Evolutionary conservation across 1,284 basidiomycete genomes (phyloP).

Genomic region (Fomitopsis betulina): DNA sequence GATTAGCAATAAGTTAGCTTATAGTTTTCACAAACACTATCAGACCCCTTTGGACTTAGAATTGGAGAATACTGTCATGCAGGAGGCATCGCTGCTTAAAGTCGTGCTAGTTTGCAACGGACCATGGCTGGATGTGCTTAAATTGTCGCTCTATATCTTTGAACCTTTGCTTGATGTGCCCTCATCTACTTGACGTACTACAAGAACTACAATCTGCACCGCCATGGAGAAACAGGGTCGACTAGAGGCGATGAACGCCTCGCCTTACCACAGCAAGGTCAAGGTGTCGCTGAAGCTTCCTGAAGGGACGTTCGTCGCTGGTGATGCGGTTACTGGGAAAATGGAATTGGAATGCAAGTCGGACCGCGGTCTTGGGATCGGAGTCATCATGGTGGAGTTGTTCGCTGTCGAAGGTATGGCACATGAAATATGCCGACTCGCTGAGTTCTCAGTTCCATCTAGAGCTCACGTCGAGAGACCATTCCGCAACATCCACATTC

Average conservation of each 20-base stretch:
- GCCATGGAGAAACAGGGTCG: conserved; percentile 10
- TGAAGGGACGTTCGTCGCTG: conserved; percentile 58
- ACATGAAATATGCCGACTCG: not conserved
- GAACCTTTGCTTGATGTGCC: not conserved
- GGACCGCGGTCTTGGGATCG: conserved; percentile 67
- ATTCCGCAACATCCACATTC: conserved; percentile 73
- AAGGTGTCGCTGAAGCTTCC: conserved; percentile 57
- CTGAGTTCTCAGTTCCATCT: conserved; percentile 1
- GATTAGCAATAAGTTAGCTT: too few species aligned
- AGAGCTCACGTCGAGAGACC: conserved; percentile 73
- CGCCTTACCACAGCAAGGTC: conserved; percentile 68
- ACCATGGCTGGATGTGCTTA: not conserved
- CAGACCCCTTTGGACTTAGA: too few species aligned
- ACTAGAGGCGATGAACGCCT: conserved; percentile 75
- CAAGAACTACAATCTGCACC: not conserved
- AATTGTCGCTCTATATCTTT: not conserved
- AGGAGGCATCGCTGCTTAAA: not conserved
- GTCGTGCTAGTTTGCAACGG: not conserved
- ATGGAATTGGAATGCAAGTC: conserved; percentile 73
- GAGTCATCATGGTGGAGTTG: conserved; percentile 70
- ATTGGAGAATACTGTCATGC: not conserved
- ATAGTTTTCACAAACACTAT: too few species aligned
- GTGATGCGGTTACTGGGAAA: conserved; percentile 60
- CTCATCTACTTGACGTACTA: not conserved
- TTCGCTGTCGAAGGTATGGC: conserved; percentile 60